These are phyloP conservation scores for Kodamaea derodonti DNA, from an alignment of 1,139 yeast genomes.

Conservation along the genomic window DNA sequence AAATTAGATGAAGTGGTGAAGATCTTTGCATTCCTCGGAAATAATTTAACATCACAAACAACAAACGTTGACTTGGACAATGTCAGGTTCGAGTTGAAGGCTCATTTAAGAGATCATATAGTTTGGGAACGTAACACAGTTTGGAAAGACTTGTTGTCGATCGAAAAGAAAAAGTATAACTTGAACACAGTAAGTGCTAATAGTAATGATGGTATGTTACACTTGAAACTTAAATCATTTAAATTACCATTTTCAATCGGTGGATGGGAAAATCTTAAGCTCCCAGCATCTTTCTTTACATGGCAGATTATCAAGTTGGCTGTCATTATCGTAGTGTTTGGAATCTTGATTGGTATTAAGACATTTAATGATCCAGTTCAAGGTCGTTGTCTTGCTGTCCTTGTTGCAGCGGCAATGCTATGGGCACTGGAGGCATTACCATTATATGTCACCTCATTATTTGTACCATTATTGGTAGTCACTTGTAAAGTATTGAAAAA, in stretches of 20 bases:
- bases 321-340: conserved; percentile 41
- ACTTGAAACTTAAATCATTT: conserved; percentile 15
- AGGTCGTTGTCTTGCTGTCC: conserved; percentile 74
- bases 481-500: conserved; percentile 65
- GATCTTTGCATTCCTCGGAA: conserved; percentile 43
- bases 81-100: conserved; percentile 65
- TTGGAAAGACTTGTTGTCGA: conserved; percentile 92
- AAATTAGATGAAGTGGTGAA: conserved; percentile 47
- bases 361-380: conserved; percentile 70
- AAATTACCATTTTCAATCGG: conserved; percentile 17
- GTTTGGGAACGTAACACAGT: conserved; percentile 97
- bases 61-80: conserved; percentile 36
- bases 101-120: conserved; percentile 83
- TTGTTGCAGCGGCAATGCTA: conserved; percentile 70
- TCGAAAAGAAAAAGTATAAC: conserved; percentile 60
- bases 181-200: conserved; percentile 28
- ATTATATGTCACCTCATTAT: conserved; percentile 74
- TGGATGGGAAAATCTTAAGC: conserved; percentile 15
- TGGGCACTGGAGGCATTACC: conserved; percentile 98
- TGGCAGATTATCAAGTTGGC: conserved; percentile 43
- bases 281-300: conserved; percentile 30
- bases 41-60: conserved; percentile 27
- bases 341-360: conserved; percentile 47
- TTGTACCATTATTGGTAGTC: conserved; percentile 78
- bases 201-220: conserved; percentile 25